Conservation (phyloP, 2,329 filamentous ascomycete genomes). For the Lasiodiplodia citricola region DNA sequence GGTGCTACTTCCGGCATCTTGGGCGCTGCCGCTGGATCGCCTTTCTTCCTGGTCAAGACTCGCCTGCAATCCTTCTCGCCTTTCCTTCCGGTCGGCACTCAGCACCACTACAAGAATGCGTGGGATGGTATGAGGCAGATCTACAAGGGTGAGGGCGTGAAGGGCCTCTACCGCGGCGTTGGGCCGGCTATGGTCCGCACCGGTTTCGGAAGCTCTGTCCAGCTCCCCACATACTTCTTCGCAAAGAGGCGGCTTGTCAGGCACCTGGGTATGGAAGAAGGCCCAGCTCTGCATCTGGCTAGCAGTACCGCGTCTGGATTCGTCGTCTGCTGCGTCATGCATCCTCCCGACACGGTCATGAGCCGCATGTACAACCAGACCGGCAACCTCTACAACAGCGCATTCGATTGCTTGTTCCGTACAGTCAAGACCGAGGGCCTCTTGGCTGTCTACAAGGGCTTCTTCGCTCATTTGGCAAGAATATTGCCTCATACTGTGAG, state of each 20-base stretch:
- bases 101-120: conserved; percentile 89
- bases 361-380: conserved; percentile 98
- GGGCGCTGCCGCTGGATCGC: conserved; percentile 89
- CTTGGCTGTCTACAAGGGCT: conserved; percentile 96
- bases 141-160: conserved; percentile 74
- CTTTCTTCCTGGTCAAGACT: conserved; percentile 98
- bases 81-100: conserved; percentile 93
- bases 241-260: conserved; percentile 84
- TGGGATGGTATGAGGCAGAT: conserved; percentile 83
- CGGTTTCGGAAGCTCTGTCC: conserved; percentile 92
- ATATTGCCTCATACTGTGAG: conserved; percentile 88
- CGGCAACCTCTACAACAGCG: conserved; percentile 92
- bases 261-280: conserved; percentile 88
- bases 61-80: conserved; percentile 92
- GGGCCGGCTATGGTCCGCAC: conserved; percentile 94
- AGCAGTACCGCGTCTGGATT: conserved; percentile 92
- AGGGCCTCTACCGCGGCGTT: conserved; percentile 87
- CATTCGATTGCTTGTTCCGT: conserved; percentile 89
- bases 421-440: conserved; percentile 91
- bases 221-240: conserved; percentile 97
- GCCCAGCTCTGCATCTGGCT: conserved; percentile 83
- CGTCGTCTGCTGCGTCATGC: conserved; percentile 97
- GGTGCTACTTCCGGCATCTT: conserved; percentile 89
- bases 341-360: conserved; percentile 99
- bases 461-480: conserved; percentile 89